Percentiles rank a stretch among this genome's conserved stretches.
These are phyloP conservation scores for Phlebopus sp. DNA, from an alignment of 1,284 basidiomycete genomes.

Conservation along the genomic window DNA sequence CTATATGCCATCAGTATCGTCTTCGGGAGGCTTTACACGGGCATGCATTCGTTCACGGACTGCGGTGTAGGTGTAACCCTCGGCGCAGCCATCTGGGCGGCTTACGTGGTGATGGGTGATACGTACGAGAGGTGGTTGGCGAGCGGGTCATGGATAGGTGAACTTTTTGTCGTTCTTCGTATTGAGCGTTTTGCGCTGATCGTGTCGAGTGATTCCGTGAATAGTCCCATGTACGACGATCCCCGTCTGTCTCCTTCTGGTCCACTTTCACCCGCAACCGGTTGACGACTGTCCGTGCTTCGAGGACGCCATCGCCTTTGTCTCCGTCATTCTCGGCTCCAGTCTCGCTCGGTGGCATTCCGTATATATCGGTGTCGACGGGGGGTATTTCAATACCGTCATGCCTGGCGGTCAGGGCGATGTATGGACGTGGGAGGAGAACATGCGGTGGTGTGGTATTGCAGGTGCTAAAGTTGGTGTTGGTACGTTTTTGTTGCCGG, in stretches of 20 bases:
- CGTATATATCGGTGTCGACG: constrained; percentile 36
- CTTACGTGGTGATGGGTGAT: constrained; percentile 41
- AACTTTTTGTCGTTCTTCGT: constrained; percentile 16
- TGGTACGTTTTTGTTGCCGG: constrained; percentile 37
- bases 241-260: constrained; percentile 66
- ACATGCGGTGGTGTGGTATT: constrained; percentile 52
- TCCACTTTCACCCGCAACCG: constrained; percentile 89
- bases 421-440: constrained; percentile 45
- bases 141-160: constrained; percentile 53
- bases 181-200: constrained; percentile 1
- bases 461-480: constrained; percentile 62
- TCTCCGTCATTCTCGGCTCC: constrained; percentile 82
- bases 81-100: constrained; percentile 65
- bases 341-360: constrained; percentile 66
- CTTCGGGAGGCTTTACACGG: constrained; percentile 87
- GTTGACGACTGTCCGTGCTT: constrained; percentile 98
- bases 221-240: constrained; percentile 69
- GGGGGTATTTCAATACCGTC: constrained; percentile 34
- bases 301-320: constrained; percentile 93
- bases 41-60: constrained; percentile 87
- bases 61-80: constrained; percentile 65
- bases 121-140: constrained; percentile 51
- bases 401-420: constrained; percentile 58
- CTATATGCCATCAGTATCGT: constrained; percentile 79
- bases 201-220: neutral